Base-by-base conservation (phyloP, 2,329 filamentous ascomycete genomes). In the Onygena corvina region DNA sequence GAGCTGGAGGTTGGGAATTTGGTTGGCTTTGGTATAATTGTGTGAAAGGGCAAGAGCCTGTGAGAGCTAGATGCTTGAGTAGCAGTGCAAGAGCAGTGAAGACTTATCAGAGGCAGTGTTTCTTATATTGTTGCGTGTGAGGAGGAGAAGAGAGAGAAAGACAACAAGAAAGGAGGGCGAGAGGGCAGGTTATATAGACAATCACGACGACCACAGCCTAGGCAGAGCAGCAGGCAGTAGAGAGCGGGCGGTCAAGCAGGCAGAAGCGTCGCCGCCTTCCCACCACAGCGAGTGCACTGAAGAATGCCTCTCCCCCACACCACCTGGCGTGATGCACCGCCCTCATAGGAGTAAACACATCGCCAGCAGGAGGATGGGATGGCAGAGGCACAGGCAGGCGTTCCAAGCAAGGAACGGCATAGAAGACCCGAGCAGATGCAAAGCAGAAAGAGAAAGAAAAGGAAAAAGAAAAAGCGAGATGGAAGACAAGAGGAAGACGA, bases 111-210 rank as follows among this genome's bases (percentile, higher is more conserved):
- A 11, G 9, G 8, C 29, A 31, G 29, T 31, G 38, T 42, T 20
- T 25, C 4, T 42, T 42, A 11, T 7, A 35, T 20, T 11, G 20
- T 42, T 20, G 27, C 21, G 38, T 27, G 20, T 20, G 21, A 21
- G 38, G 14, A 25, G 38, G n/a, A 11, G 14, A n/a, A 8, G 14
- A 23, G n/a, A 4, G 35, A 16, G 21, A 21, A 40, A 40, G 36
- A 42, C 8, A 23, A 6, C 38, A 7, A 27, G 12, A 23, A 27
- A 16, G 16, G 16, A 23, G 38, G 38, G 21, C 12, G 21, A 38
- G 34, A n/a, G 8, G 12, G 38, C 38, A 42, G 38, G n/a, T 42
- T 42, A 27, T 25, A 42, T 42, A 42, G 23, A 12, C 12, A 42
- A 42, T n/a, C 25, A 42, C 38, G 14, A 27, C 38, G 14, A 3